Conservation (phyloP, 495 filamentous ascomycete genomes). For the Lasiosphaeriaceae sp. region DNA sequence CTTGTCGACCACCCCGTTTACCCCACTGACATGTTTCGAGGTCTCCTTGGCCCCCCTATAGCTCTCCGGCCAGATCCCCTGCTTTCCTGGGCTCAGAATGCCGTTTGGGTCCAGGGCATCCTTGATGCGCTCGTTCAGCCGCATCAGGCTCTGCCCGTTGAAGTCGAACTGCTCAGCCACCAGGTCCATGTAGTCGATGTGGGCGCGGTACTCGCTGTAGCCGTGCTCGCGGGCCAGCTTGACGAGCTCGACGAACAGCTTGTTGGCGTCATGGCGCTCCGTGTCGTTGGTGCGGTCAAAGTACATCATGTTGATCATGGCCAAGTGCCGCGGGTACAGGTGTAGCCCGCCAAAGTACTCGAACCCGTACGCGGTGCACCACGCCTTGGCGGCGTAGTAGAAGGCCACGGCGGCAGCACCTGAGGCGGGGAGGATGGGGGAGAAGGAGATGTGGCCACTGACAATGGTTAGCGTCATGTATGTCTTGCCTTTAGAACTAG, state of each 20-base stretch:
- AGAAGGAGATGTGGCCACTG: slow-evolving; percentile 7
- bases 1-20: too few species aligned
- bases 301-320: slow-evolving; percentile 27
- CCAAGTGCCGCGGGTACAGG: slow-evolving; percentile 2
- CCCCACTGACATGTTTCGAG: background rate
- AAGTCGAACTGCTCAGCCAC: slow-evolving; percentile 25
- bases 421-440: slow-evolving; percentile 1
- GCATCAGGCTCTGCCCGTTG: slow-evolving; percentile 30
- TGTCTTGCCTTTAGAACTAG: slow-evolving; percentile 4
- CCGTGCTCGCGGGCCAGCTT: slow-evolving; percentile 24
- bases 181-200: slow-evolving; percentile 32
- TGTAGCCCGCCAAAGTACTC: slow-evolving; percentile 4
- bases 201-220: slow-evolving; percentile 29
- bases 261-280: slow-evolving; percentile 20
- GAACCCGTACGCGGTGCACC: background rate
- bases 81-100: slow-evolving; percentile 50
- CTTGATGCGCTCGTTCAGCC: slow-evolving; percentile 50
- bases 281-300: slow-evolving; percentile 26
- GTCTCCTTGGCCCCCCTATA: slow-evolving; percentile 23
- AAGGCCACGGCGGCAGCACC: background rate
- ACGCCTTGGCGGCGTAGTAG: background rate
- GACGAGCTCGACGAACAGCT: slow-evolving; percentile 14
- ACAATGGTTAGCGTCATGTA: too few species aligned
- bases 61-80: slow-evolving; percentile 52
- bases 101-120: slow-evolving; percentile 54